Percentiles rank a stretch among this genome's conserved stretches.
Evolutionary conservation across 768 basidiomycete genomes (phyloP).

Genomic region (Tephrocybe sp.): DNA sequence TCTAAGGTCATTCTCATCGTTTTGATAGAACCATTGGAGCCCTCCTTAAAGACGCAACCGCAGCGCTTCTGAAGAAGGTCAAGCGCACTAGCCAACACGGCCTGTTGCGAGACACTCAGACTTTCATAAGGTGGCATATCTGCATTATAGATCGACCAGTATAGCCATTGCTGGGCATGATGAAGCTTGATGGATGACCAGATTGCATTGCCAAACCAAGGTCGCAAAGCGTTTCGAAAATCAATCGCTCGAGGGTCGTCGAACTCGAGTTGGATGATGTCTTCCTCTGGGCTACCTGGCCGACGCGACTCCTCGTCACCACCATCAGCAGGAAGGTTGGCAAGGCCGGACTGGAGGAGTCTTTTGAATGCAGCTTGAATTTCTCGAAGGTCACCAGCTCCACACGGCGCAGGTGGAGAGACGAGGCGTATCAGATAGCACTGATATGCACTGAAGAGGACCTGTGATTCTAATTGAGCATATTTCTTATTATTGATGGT

Average conservation of each 20-base stretch:
- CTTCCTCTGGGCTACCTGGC: conserved; percentile 63
- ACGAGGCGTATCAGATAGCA: conserved; percentile 47
- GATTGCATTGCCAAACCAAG: conserved; percentile 75
- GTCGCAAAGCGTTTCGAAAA: conserved; percentile 66
- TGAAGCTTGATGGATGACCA: conserved; percentile 70
- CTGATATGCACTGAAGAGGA: conserved; percentile 70
- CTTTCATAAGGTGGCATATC: conserved; percentile 52
- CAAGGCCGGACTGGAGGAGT: conserved; percentile 65
- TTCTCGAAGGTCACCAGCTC: conserved; percentile 50
- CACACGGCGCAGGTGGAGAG: conserved; percentile 43
- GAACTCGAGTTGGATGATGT: conserved; percentile 52
- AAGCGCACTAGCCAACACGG: conserved; percentile 59
- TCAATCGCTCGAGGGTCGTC: conserved; percentile 74
- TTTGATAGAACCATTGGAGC: conserved; percentile 47
- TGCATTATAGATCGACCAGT: conserved; percentile 80
- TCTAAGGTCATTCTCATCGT: conserved; percentile 80
- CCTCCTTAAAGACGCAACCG: conserved; percentile 63
- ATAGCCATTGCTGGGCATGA: conserved; percentile 73
- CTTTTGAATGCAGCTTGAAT: conserved; percentile 61
- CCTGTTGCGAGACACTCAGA: conserved; percentile 45
- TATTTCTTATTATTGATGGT: neutral
- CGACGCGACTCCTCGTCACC: conserved; percentile 57
- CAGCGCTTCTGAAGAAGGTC: conserved; percentile 69
- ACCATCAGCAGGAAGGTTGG: conserved; percentile 48
- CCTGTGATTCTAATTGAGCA: conserved; percentile 35